Conservation (phyloP, 768 basidiomycete genomes). For the Suillus subaureus region DNA sequence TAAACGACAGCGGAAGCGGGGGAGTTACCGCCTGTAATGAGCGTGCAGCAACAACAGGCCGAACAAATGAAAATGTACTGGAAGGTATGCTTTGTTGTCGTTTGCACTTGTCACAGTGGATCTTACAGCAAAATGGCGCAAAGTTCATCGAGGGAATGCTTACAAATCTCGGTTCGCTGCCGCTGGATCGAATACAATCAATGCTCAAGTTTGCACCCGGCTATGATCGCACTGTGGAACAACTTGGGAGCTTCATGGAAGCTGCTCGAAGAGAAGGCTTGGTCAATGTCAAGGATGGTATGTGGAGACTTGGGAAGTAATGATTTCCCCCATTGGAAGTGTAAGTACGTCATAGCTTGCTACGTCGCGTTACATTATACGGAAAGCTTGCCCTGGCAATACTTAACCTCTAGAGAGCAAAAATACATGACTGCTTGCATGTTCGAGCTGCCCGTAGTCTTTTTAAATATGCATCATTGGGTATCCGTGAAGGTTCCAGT, state of each 20-base stretch:
- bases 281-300: conserved; percentile 67
- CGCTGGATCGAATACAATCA: conserved; percentile 81
- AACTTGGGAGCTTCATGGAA: conserved; percentile 80
- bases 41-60: conserved; percentile 72
- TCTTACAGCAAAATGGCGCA: background rate
- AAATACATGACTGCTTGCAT: background rate
- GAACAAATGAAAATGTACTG: conserved; percentile 89
- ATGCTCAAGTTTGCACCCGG: conserved; percentile 86
- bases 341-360: background rate
- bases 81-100: conserved; percentile 55
- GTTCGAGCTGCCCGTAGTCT: background rate
- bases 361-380: background rate
- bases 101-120: conserved; percentile 6
- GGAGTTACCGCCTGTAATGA: conserved; percentile 50
- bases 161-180: conserved; percentile 77
- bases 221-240: conserved; percentile 79
- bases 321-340: background rate
- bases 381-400: background rate
- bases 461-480: background rate
- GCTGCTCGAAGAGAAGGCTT: conserved; percentile 77
- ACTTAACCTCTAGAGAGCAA: background rate
- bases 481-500: background rate
- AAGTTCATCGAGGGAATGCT: conserved; percentile 93
- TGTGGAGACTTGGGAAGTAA: conserved; percentile 57
- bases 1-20: conserved; percentile 42